phyloP scores from a whole-genome alignment of 495 filamentous ascomycete genomes.

The Lasiosphaeria miniovina region DNA sequence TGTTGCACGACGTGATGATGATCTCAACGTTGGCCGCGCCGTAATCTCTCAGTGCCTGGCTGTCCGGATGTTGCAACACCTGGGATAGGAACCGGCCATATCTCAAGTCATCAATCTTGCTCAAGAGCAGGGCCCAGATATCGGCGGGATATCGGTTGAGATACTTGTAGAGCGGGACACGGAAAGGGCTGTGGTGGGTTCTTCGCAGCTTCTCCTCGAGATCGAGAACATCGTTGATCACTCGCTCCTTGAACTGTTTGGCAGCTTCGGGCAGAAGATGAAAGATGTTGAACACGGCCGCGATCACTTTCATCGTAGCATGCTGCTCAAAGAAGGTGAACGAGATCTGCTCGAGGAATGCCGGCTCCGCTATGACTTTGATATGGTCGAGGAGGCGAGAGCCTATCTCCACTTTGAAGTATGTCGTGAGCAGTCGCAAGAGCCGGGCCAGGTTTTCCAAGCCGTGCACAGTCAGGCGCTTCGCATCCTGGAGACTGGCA shows the following conservation, averaged over 20 bases:
- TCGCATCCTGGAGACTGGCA: slow-evolving; percentile 92
- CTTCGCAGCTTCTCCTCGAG: slow-evolving; percentile 82
- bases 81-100: slow-evolving; percentile 96
- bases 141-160: slow-evolving; percentile 90
- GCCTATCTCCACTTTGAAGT: slow-evolving; percentile 99
- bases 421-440: slow-evolving; percentile 86
- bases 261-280: slow-evolving; percentile 88
- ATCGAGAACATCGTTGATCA: slow-evolving; percentile 84
- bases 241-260: slow-evolving; percentile 80
- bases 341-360: slow-evolving; percentile 79
- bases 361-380: slow-evolving; percentile 80
- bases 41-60: slow-evolving; percentile 68
- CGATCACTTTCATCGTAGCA: slow-evolving; percentile 84
- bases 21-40: slow-evolving; percentile 70
- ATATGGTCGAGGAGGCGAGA: slow-evolving; percentile 86
- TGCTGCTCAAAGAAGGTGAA: slow-evolving; percentile 93
- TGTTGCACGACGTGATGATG: slow-evolving; percentile 63
- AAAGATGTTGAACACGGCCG: slow-evolving; percentile 93
- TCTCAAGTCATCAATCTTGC: slow-evolving; percentile 71
- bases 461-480: slow-evolving; percentile 82
- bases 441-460: slow-evolving; percentile 88
- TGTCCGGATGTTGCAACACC: slow-evolving; percentile 73
- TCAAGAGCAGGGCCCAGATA: slow-evolving; percentile 72
- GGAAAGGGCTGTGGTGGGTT: slow-evolving; percentile 91
- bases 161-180: slow-evolving; percentile 89